Evolutionary conservation across 345 rosid genomes (phyloP).

Genomic region (Odontarrhena argentea): DNA sequence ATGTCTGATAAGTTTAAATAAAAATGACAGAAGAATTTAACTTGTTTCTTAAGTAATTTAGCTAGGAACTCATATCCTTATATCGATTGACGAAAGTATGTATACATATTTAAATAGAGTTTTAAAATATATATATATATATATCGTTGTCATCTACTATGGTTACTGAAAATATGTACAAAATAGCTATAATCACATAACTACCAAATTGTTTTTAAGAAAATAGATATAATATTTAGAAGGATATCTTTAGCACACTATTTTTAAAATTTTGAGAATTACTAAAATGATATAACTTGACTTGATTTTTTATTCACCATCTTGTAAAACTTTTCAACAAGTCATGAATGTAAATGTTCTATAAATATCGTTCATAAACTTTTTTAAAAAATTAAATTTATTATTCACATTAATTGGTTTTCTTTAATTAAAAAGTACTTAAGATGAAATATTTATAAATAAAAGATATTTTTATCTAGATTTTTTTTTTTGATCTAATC

Average conservation of each 20-base stretch:
- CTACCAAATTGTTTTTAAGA: not conserved
- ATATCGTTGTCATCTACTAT: too few species aligned
- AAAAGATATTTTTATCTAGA: too few species aligned
- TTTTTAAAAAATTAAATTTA: not conserved
- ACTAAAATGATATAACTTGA: not conserved
- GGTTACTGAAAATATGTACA: not conserved
- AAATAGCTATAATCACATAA: not conserved
- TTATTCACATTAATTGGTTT: too few species aligned
- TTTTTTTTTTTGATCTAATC: too few species aligned
- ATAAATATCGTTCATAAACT: not conserved
- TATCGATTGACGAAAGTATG: not conserved
- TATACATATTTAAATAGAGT: too few species aligned
- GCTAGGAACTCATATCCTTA: constrained; percentile 14
- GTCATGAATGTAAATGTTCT: not conserved
- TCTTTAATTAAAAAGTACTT: too few species aligned
- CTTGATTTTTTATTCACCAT: not conserved
- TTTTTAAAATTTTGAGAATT: not conserved
- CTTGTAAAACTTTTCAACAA: not conserved
- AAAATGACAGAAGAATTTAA: constrained; percentile 24
- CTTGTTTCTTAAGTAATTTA: constrained; percentile 25
- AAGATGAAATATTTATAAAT: too few species aligned
- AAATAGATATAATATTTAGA: not conserved
- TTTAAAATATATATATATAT: too few species aligned
- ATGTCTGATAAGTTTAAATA: not conserved
- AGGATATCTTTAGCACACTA: not conserved